A percentile compares a stretch with the other conserved stretches of the same genome.
phyloP scores from a whole-genome alignment of 2,329 filamentous ascomycete species.

The Fusarium sp. region DNA sequence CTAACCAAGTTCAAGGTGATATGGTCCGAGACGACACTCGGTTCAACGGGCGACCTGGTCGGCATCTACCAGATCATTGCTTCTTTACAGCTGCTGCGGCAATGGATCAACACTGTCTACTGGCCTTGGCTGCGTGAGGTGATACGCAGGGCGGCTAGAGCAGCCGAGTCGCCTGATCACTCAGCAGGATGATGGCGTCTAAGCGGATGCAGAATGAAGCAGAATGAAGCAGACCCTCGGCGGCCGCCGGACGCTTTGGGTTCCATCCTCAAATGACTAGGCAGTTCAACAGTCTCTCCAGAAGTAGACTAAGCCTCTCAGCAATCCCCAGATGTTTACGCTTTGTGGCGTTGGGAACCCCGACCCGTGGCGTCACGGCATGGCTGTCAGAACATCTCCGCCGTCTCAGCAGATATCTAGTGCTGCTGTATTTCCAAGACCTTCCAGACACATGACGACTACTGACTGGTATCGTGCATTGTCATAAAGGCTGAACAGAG shows the following conservation, averaged over 20 bases:
- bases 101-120: background rate
- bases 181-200: background rate
- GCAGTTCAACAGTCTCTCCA: too few relatives aligned
- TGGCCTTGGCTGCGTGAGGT: background rate
- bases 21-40: background rate
- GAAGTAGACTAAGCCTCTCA: too few relatives aligned
- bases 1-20: constrained; percentile 1
- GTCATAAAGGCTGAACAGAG: too few relatives aligned
- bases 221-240: background rate
- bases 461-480: too few relatives aligned
- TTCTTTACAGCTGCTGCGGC: constrained; percentile 4
- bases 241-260: background rate
- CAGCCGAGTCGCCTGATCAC: background rate
- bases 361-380: too few relatives aligned
- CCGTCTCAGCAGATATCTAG: too few relatives aligned
- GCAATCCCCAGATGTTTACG: too few relatives aligned
- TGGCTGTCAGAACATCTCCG: too few relatives aligned
- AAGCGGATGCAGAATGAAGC: background rate
- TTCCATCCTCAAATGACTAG: too few relatives aligned
- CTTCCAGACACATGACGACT: too few relatives aligned
- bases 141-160: background rate
- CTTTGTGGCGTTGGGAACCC: too few relatives aligned
- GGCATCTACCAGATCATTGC: constrained; percentile 9
- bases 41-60: background rate
- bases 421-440: too few relatives aligned